phyloP scores from a whole-genome alignment of 306 rosid species.

The Casuarina cunninghamiana region DNA sequence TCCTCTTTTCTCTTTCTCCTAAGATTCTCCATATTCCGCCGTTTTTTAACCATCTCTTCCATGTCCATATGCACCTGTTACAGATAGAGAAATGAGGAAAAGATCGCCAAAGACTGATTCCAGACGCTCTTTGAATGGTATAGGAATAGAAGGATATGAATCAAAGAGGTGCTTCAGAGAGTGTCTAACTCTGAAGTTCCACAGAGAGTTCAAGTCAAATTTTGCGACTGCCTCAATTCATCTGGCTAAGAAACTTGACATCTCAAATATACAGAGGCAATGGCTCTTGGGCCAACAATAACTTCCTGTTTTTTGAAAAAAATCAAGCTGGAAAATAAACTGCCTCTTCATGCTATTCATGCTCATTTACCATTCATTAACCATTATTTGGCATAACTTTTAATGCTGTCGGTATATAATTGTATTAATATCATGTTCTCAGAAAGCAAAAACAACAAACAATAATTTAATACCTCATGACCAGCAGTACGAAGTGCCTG shows the following conservation, averaged over 20 bases:
- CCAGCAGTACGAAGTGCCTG: slow-evolving; percentile 79
- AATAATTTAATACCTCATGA: slow-evolving; percentile 55
- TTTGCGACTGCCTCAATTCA: neutral
- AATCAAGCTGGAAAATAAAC: neutral
- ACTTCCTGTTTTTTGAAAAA: neutral
- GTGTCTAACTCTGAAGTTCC: neutral
- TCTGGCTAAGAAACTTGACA: neutral
- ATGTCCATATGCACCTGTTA: slow-evolving; percentile 70
- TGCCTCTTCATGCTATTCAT: neutral
- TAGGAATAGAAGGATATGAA: neutral
- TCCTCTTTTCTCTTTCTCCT: slow-evolving; percentile 78
- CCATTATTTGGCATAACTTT: neutral
- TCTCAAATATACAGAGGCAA: neutral
- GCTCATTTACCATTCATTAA: neutral
- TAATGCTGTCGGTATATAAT: neutral
- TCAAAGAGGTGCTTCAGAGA: neutral
- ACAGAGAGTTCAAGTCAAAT: neutral
- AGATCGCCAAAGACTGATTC: neutral
- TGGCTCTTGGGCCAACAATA: neutral
- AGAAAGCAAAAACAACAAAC: neutral
- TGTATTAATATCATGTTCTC: neutral
- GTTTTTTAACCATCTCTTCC: slow-evolving; percentile 51
- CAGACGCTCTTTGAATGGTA: neutral
- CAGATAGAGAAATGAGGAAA: neutral
- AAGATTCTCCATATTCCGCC: slow-evolving; percentile 43